Base-by-base conservation (phyloP, 257 asterid genomes). In the Cordia subcordata region DNA sequence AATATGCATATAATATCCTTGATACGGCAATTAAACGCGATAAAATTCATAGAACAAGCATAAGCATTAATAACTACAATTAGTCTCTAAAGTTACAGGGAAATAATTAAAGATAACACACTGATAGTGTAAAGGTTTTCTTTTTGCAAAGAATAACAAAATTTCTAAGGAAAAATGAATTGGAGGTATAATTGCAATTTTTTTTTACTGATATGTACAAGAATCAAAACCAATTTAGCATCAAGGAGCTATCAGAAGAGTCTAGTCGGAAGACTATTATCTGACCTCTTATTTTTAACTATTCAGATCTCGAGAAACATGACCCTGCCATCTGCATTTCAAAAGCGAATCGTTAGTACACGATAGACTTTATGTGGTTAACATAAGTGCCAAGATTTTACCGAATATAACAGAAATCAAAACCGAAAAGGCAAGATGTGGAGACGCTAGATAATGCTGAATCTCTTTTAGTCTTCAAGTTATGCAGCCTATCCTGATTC, bases 271-370 rank as follows among this genome's bases (percentile, higher is more conserved):
- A 73, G 78, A 66, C 54, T 32, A 61, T 62, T 17, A 45, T 37
- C 69, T 66, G 50, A 62, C 67, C 71, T 67, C 81, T 49, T 20
- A 32, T 46, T 66, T 60, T 82, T 81, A 88, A 60, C 81, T 72
- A 84, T 76, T 88, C 53, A 75, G 71, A 66, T 92, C 96, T 59
- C 84, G 72, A 14, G 96, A 88, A 56, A 70, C 91, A 76, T 79
- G 88, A 59, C 96, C 95, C 62, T 85, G 96, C 96, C 96, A 92
- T 84, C 96, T 92, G 94, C 80, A 76, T 53, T 33, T 17, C 33
- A 62, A 64, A 20, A 69, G 53, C 32, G 47, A 10, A 63, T 42
- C 16, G 13, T 74, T 62, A 75, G 60, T 21, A 13, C n/a, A 20
- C 49, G 56, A 15, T 23, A 8, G 10, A 53, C 9, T 10, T 27